Base-by-base conservation (phyloP, 768 basidiomycete genomes). In the Leccinellum albellum region DNA sequence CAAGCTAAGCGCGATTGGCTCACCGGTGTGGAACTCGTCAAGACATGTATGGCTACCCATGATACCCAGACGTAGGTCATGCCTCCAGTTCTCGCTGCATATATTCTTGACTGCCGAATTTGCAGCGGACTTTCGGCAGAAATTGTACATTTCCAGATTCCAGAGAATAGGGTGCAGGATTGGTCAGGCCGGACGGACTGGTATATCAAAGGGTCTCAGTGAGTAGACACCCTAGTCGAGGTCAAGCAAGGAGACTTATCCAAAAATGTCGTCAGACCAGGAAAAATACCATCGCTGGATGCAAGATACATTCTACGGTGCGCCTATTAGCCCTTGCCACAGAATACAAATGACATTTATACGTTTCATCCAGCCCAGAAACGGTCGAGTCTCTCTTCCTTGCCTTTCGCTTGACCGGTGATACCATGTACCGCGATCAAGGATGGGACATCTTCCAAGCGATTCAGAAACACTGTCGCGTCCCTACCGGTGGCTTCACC, bases 351-450 rank as follows among this genome's bases (percentile, higher is more conserved):
- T 28, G 32, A 40, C n/a, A 29, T 17, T 50, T 53, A 33, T 20
- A 6, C 53, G 14, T 53, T n/a, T 32, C 32, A 20, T 40, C 8
- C 62, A 88, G 91, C 7, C 95, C 95, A 2, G 95, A 98, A 76
- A 98, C 95, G 2, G 82, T 94, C 24, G 95, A 98, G 70, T 94
- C 91, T 1, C 83, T 97, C 40, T 96, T 98, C 78, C 76, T 94
- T 45, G 94, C 93, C 1, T 97, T 80, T 72, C 83, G 95, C n/a
- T 76, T 94, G 4, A 96, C 95, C 3, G 93, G 93, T 6, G 86
- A 97, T 64, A 74, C 79, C 28, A 76, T 79, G 26, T 98, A 95
- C 68, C 85, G 95, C 14, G 82, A 87, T 20, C 82, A 85, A 64
- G 94, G 91, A 21, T 97, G 94, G 94, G 70, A 76, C 21, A 94